Conservation (phyloP, 441 rosid species). For the Manihot esculenta region DNA sequence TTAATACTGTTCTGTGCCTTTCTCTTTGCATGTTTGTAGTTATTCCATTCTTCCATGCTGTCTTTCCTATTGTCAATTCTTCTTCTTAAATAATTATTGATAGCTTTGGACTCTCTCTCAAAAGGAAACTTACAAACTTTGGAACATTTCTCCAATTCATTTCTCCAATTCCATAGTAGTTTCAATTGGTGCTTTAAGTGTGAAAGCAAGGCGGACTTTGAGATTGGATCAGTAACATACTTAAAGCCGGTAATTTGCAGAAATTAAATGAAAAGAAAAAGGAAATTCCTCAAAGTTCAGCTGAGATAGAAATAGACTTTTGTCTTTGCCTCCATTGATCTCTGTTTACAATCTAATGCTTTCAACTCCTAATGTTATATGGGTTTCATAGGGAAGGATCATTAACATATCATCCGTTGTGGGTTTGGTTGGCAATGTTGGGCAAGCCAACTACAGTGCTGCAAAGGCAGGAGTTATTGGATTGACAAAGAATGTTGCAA, state of each 20-base stretch:
- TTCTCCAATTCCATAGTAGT: neutral
- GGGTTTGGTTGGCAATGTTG: conserved; percentile 85
- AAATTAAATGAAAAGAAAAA: neutral
- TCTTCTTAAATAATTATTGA: neutral
- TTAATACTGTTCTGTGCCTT: neutral
- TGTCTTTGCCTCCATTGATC: neutral
- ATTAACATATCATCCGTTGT: conserved; percentile 82
- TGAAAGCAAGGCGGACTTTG: neutral
- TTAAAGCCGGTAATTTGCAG: conserved; percentile 1
- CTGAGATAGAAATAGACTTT: neutral
- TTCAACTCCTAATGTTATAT: neutral
- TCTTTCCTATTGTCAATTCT: neutral
- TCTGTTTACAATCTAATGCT: neutral
- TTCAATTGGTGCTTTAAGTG: too few relatives aligned
- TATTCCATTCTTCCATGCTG: neutral
- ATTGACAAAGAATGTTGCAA: conserved; percentile 74
- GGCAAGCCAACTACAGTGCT: conserved; percentile 97
- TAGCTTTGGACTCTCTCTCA: neutral
- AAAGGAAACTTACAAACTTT: neutral
- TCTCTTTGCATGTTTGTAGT: neutral
- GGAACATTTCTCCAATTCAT: too few relatives aligned
- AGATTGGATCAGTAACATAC: neutral
- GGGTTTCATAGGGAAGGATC: conserved; percentile 67
- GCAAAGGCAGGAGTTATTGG: conserved; percentile 98
- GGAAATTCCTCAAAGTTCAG: neutral